These are phyloP conservation scores for Neonectria hederae DNA, from an alignment of 2,329 filamentous ascomycete genomes.

Conservation along the genomic window DNA sequence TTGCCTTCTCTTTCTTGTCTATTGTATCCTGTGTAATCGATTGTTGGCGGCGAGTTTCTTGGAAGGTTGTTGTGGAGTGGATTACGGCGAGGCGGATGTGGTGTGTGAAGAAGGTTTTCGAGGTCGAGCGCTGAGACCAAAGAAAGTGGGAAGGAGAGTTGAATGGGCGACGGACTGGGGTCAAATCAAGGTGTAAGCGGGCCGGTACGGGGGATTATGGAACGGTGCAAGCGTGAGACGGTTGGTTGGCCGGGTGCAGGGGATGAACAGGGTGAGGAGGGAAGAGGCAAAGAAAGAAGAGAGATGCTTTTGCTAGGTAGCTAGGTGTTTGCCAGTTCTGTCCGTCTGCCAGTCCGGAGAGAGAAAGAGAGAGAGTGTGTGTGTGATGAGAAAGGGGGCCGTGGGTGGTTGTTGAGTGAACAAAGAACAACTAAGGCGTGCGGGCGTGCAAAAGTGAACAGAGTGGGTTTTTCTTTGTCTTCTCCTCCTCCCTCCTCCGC, in stretches of 20 bases:
- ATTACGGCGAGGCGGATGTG: slow-evolving; percentile 10
- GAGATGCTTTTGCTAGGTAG: neutral
- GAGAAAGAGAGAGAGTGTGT: neutral
- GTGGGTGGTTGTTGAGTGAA: slow-evolving; percentile 23
- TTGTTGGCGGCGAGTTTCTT: slow-evolving; percentile 5
- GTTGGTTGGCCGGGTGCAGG: slow-evolving; percentile 34
- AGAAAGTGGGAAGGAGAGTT: slow-evolving; percentile 28
- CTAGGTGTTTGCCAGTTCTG: slow-evolving; percentile 21
- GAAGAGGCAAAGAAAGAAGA: neutral
- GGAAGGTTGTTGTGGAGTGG: slow-evolving; percentile 5
- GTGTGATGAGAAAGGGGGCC: slow-evolving; percentile 4
- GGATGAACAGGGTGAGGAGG: neutral
- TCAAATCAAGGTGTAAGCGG: slow-evolving; percentile 18
- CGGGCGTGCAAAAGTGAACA: slow-evolving; percentile 17
- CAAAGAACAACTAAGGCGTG: neutral
- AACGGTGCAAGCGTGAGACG: slow-evolving; percentile 23
- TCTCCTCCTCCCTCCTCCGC: neutral
- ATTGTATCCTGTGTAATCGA: slow-evolving; percentile 1
- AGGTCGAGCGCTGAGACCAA: slow-evolving; percentile 20
- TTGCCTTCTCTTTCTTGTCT: neutral
- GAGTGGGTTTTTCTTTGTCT: slow-evolving; percentile 19
- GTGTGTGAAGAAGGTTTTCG: slow-evolving; percentile 23
- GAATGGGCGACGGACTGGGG: slow-evolving; percentile 16
- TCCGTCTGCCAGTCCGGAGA: neutral
- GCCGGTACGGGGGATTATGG: slow-evolving; percentile 25